These are phyloP conservation scores for Pestalotiopsis sp. DNA, from an alignment of 2,329 filamentous ascomycete species.

Conservation along the genomic window DNA sequence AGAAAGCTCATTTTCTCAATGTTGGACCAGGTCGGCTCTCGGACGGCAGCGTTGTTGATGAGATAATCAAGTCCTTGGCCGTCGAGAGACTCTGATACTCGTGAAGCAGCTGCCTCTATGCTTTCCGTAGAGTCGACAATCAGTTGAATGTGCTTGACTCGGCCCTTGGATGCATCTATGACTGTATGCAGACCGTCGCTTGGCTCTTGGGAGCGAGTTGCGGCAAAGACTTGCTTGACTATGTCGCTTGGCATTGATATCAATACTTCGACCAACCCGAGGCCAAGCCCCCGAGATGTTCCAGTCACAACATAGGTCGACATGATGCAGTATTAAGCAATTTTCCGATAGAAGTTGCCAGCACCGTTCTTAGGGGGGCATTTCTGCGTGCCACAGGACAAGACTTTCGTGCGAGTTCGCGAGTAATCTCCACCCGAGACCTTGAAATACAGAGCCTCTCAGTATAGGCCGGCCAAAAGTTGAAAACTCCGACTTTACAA, in stretches of 20 bases:
- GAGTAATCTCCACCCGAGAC: background rate
- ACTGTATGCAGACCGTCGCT: background rate
- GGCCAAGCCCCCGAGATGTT: background rate
- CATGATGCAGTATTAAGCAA: background rate
- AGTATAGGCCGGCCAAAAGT: background rate
- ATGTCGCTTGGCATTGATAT: background rate
- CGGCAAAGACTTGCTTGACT: background rate
- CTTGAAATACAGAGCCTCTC: background rate
- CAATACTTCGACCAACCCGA: background rate
- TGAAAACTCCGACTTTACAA: background rate
- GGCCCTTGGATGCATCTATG: background rate
- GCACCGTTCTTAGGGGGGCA: background rate
- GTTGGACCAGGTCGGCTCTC: constrained; percentile 20
- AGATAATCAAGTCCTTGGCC: constrained; percentile 10
- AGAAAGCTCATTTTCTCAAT: constrained; percentile 22
- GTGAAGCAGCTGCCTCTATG: background rate
- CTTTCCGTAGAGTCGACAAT: background rate
- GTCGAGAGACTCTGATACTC: background rate
- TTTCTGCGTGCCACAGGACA: too few species aligned
- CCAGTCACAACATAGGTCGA: background rate
- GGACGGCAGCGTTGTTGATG: constrained; percentile 16
- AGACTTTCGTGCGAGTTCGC: too few species aligned
- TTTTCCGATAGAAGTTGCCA: background rate
- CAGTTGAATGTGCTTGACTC: background rate
- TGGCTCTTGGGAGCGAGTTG: background rate